phyloP scores from a whole-genome alignment of 352 stramenopile genomes.

The Aphanomyces cochlioides region DNA sequence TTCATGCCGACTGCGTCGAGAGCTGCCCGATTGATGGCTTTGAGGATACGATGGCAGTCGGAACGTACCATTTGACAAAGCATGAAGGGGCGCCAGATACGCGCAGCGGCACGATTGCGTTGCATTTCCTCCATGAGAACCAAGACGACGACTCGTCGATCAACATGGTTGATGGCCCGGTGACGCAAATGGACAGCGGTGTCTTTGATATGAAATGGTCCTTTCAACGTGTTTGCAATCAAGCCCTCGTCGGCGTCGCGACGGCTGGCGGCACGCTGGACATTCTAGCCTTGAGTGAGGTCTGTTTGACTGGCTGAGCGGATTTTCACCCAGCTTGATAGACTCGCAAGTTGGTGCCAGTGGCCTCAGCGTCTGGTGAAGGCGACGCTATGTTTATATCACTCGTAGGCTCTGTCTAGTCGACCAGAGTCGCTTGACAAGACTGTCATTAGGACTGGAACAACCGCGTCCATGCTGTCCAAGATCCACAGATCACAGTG shows the following conservation, averaged over 20 bases:
- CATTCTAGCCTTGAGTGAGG: constrained; percentile 48
- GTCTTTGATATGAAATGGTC: constrained; percentile 86
- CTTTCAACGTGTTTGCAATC: constrained; percentile 43
- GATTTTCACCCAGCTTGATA: constrained; percentile 2
- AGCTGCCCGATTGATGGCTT: constrained; percentile 59
- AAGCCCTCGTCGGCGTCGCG: constrained; percentile 54
- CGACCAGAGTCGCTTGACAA: background rate
- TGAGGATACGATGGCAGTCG: constrained; percentile 61
- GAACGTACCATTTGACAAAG: constrained; percentile 83
- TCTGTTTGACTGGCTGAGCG: constrained; percentile 32
- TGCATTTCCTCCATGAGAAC: constrained; percentile 50
- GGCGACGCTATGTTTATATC: constrained; percentile 70
- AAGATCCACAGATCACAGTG: constrained; percentile 61
- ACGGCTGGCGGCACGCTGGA: constrained; percentile 64
- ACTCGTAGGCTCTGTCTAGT: constrained; percentile 33
- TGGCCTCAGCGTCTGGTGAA: background rate
- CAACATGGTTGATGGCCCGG: constrained; percentile 44
- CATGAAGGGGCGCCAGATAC: constrained; percentile 39
- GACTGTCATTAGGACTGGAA: constrained; percentile 54
- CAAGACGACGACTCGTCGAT: constrained; percentile 34
- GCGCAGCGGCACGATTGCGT: constrained; percentile 63
- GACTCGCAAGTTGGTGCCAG: background rate
- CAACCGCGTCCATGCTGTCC: constrained; percentile 50
- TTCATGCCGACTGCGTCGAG: constrained; percentile 84
- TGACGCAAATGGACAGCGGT: constrained; percentile 50